phyloP scores from a whole-genome alignment of 257 asterid species.

The Capsicum rhomboideum region DNA sequence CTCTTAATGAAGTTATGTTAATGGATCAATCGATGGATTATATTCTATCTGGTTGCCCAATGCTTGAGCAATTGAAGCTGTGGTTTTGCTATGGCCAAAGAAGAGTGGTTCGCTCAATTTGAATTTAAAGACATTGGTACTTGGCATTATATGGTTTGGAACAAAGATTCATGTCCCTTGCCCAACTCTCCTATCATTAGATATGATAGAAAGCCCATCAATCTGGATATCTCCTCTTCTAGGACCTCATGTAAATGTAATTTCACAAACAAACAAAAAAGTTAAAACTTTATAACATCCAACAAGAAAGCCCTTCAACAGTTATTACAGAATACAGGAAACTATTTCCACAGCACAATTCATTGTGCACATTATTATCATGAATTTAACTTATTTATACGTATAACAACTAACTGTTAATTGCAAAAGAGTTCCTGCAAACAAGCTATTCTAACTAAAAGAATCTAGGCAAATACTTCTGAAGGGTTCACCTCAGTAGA shows the following conservation, averaged over 20 bases:
- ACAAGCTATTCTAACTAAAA: neutral
- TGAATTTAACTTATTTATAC: neutral
- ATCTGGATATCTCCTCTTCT: too few relatives aligned
- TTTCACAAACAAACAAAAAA: neutral
- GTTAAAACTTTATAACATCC: neutral
- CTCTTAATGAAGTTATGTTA: neutral
- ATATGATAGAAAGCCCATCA: neutral
- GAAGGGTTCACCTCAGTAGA: neutral
- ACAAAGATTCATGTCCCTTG: neutral
- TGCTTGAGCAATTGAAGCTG: slow-evolving; percentile 18
- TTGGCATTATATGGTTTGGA: neutral
- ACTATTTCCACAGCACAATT: neutral
- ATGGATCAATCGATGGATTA: neutral
- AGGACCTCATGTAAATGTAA: too few relatives aligned
- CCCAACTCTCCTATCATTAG: slow-evolving; percentile 10
- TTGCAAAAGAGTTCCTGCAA: neutral
- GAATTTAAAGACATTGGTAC: slow-evolving; percentile 12
- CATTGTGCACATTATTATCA: neutral
- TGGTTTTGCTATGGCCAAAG: slow-evolving; percentile 8
- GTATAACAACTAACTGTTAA: neutral
- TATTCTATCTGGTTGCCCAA: slow-evolving; percentile 18
- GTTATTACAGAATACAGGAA: neutral
- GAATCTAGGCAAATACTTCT: neutral
- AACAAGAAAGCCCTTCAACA: neutral
- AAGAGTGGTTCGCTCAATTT: neutral